A percentile compares a stretch with the other conserved stretches of the same genome.
Evolutionary conservation across 2,329 filamentous ascomycete species (phyloP).

Genomic region (Rhinocladiella mackenziei): DNA sequence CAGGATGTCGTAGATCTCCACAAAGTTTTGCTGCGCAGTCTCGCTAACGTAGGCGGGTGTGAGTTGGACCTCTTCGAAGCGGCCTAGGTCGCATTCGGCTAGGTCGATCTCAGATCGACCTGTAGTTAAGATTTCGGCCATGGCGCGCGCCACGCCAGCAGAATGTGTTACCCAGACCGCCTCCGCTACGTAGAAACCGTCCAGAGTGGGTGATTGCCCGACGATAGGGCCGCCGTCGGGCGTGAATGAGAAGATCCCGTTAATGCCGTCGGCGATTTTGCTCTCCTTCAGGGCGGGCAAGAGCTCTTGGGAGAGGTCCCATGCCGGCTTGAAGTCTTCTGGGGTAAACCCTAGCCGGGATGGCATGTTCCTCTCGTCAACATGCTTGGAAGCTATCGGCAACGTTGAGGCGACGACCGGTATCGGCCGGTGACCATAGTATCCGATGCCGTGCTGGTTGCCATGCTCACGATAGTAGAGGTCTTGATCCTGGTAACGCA

Average conservation of each 20-base stretch:
- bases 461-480: conserved; percentile 64
- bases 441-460: conserved; percentile 60
- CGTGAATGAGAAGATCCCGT: conserved; percentile 64
- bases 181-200: conserved; percentile 62
- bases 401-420: conserved; percentile 55
- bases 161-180: conserved; percentile 66
- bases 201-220: conserved; percentile 54
- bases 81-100: conserved; percentile 56
- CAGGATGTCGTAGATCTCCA: conserved; percentile 62
- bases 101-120: conserved; percentile 56
- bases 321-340: conserved; percentile 59
- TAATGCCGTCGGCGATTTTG: conserved; percentile 58
- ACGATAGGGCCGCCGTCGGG: conserved; percentile 60
- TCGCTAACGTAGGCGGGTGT: conserved; percentile 54
- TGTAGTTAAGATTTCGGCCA: conserved; percentile 56
- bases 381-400: conserved; percentile 50
- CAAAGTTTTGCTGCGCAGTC: conserved; percentile 59
- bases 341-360: conserved; percentile 58
- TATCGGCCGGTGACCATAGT: conserved; percentile 61
- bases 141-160: conserved; percentile 57
- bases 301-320: conserved; percentile 54
- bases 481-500: conserved; percentile 61
- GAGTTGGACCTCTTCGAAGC: conserved; percentile 60
- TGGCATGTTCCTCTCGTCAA: conserved; percentile 60
- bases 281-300: conserved; percentile 51